Percentiles rank a stretch among this genome's conserved stretches.
These are phyloP conservation scores for Spizellomyces sp. DNA, from an alignment of 192 early-diverging fungal species.

Conservation along the genomic window DNA sequence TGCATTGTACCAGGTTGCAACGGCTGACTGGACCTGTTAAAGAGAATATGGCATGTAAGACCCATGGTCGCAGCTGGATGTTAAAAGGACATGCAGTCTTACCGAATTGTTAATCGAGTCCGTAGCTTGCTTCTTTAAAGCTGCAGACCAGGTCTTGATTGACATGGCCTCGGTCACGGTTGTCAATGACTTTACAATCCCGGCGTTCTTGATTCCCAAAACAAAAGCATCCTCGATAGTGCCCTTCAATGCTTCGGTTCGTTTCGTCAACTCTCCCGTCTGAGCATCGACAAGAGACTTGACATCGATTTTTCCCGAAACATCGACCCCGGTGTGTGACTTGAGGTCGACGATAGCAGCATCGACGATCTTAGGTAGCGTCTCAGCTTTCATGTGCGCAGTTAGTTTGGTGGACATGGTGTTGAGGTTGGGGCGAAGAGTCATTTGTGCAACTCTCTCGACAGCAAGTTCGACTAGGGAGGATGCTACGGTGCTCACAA, in stretches of 20 bases:
- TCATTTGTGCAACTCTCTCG: not conserved
- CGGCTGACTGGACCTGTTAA: not conserved
- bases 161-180: not conserved
- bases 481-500: not conserved
- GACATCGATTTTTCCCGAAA: not conserved
- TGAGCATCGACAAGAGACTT: not conserved
- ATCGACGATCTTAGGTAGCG: conserved; percentile 2
- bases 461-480: not conserved
- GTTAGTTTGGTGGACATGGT: not conserved
- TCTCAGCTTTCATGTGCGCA: not conserved
- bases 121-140: not conserved
- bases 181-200: not conserved
- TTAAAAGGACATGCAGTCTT: too few relatives aligned
- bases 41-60: too few relatives aligned
- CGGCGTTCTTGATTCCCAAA: not conserved
- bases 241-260: not conserved
- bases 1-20: conserved; percentile 4
- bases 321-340: not conserved
- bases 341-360: not conserved
- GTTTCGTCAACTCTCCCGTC: not conserved
- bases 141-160: not conserved
- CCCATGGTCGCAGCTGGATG: too few relatives aligned
- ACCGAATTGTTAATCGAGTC: not conserved
- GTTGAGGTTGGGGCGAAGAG: conserved; percentile 5
- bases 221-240: not conserved